A percentile compares a stretch with the other conserved stretches of the same genome.
Conservation (phyloP, 202 grass and related monocot species). For the Brachypodium distachyon region DNA sequence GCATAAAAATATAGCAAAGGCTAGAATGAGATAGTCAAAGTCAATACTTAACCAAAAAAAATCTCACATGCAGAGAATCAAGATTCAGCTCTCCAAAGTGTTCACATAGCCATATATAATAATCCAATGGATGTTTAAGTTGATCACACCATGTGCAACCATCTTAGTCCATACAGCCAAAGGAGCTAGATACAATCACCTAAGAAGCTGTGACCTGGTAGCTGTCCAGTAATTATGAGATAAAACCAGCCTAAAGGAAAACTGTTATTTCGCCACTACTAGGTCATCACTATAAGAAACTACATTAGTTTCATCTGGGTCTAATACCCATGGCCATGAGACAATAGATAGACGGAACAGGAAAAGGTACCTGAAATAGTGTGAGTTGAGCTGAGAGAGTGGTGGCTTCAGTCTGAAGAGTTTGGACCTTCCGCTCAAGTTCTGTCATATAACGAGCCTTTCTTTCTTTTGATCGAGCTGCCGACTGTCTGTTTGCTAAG, state of each 20-base stretch:
- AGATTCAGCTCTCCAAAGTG: conserved; percentile 19
- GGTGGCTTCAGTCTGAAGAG: conserved; percentile 99
- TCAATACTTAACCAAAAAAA: not conserved
- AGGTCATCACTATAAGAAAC: not conserved
- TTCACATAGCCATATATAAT: conserved; percentile 6
- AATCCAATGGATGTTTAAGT: conserved; percentile 11
- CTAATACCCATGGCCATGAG: conserved; percentile 7
- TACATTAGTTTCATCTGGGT: not conserved
- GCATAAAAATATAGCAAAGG: conserved; percentile 5
- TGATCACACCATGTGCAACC: conserved; percentile 24
- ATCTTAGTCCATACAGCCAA: conserved; percentile 6
- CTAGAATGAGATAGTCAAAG: conserved; percentile 14
- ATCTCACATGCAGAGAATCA: conserved; percentile 3
- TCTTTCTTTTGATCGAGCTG: conserved; percentile 95
- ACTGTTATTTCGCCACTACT: conserved; percentile 1
- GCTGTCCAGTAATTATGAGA: not conserved
- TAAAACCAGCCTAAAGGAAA: not conserved
- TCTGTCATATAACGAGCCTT: conserved; percentile 97
- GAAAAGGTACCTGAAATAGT: conserved; percentile 65
- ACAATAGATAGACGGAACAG: not conserved
- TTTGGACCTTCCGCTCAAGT: conserved; percentile 97
- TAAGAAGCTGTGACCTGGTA: not conserved
- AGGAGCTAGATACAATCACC: conserved; percentile 10
- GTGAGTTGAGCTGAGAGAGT: conserved; percentile 96
- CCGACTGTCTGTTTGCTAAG: conserved; percentile 92